phyloP scores from a whole-genome alignment of 2,329 filamentous ascomycete species.

The Fonsecaea erecta region DNA sequence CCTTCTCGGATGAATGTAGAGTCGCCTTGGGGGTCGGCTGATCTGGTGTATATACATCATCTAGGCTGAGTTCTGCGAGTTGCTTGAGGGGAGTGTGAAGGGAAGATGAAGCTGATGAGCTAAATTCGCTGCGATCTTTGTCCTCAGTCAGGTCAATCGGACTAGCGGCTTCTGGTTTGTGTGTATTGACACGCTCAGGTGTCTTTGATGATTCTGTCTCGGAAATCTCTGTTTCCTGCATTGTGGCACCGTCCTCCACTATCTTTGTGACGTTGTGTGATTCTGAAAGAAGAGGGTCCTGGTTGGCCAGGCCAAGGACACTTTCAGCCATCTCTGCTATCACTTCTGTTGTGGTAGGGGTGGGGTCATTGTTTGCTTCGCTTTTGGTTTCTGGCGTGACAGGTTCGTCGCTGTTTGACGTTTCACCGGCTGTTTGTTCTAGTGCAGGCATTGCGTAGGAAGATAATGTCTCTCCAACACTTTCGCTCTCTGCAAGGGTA shows the following conservation, averaged over 20 bases:
- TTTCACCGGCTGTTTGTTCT: slow-evolving; percentile 7
- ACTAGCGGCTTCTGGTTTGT: neutral
- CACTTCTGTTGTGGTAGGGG: neutral
- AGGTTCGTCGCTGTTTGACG: neutral
- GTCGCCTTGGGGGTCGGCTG: slow-evolving; percentile 33
- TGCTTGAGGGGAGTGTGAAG: slow-evolving; percentile 25
- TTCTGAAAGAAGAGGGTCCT: neutral
- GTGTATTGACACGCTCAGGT: neutral
- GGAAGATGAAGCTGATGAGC: slow-evolving; percentile 9
- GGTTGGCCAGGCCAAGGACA: slow-evolving; percentile 11
- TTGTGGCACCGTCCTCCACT: neutral
- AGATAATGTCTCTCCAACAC: neutral
- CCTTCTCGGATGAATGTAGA: slow-evolving; percentile 26
- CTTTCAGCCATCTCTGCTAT: slow-evolving; percentile 2
- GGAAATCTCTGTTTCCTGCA: neutral
- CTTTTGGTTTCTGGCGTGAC: neutral
- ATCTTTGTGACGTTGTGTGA: neutral
- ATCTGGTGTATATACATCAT: slow-evolving; percentile 24
- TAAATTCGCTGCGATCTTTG: slow-evolving; percentile 4
- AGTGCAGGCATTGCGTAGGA: neutral
- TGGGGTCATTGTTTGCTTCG: neutral
- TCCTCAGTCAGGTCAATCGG: slow-evolving; percentile 14
- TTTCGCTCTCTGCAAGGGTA: neutral
- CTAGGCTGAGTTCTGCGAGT: slow-evolving; percentile 26
- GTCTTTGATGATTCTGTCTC: neutral